Evolutionary conservation across 768 basidiomycete genomes (phyloP), one percentile per base, ranked within the genome.

Genomic region (Pleurotus pulmonarius): DNA sequence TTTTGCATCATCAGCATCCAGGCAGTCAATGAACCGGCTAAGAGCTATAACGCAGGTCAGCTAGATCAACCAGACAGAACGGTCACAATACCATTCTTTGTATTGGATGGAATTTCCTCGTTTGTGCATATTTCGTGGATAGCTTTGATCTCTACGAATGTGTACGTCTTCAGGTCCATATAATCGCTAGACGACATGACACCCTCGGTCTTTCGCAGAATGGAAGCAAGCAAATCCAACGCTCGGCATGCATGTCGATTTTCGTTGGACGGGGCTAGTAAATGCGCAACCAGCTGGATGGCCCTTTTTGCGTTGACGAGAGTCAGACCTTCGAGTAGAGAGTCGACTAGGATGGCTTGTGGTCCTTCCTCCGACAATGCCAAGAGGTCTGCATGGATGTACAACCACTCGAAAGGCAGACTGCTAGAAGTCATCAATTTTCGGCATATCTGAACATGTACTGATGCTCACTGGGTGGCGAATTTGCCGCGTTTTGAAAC

Each of bases 401-500:
- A 82, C 15, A 84, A 57, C 65, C 69, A 73, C 16, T 76, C 76
- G 58, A 86, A 87, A 2, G 56, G 34, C 20, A 67, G 34, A n/a
- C 72, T 71, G 49, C 13, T 16, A 46, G 41, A 39, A 44, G 26
- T 43, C 49, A 38, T 16, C 41, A 24, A 61, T 41, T 46, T 41
- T 58, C 38, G 46, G 18, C 18, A 22, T 52, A 15, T 49, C 41
- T 15, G 3, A 16, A n/a, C 13, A 25, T 34, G 51, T 47, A 55
- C 29, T 52, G 9, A 34, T 34, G 58, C 76, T 58, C 51, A 78
- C 78, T 63, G 56, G 5, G 62, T 57, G 8, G 58, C 59, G 8
- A 70, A 26, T 39, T 65, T 56, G 8, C 65, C 9, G 11, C 67
- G 62, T 0, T 61, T 60, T 0, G 71, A 67, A 20, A 57, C 47